These are phyloP conservation scores for Exophiala sp. DNA, from an alignment of 2,329 filamentous ascomycete genomes.

Conservation along the genomic window DNA sequence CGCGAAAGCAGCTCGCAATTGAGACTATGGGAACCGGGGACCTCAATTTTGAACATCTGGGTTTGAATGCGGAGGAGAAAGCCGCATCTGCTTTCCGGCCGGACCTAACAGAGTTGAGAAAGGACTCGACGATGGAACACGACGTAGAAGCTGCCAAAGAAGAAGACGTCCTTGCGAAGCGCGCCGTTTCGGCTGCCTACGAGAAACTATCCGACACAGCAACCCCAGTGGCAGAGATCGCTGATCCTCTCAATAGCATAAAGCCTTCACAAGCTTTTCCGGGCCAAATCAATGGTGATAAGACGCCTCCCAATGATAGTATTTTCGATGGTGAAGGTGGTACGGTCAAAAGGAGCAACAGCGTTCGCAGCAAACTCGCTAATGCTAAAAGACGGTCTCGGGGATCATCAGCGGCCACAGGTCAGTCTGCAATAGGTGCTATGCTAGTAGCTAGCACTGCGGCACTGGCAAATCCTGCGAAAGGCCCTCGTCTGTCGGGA, in stretches of 20 bases:
- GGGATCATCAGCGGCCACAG: slow-evolving; percentile 72
- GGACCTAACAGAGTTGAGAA: slow-evolving; percentile 34
- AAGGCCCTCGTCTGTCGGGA: slow-evolving; percentile 74
- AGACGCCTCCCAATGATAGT: slow-evolving; percentile 64
- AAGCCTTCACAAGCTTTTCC: slow-evolving; percentile 26
- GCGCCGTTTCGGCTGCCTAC: slow-evolving; percentile 61
- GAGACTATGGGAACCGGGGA: slow-evolving; percentile 88
- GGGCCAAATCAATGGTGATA: slow-evolving; percentile 49
- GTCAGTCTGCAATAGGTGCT: slow-evolving; percentile 63
- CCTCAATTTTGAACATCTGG: slow-evolving; percentile 82
- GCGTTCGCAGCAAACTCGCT: slow-evolving; percentile 63
- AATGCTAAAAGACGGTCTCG: slow-evolving; percentile 67
- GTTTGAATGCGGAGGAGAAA: slow-evolving; percentile 51
- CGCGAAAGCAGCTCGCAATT: slow-evolving; percentile 69
- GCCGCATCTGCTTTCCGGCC: slow-evolving; percentile 35
- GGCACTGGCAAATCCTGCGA: slow-evolving; percentile 63
- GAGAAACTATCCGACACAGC: slow-evolving; percentile 44
- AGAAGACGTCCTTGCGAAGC: slow-evolving; percentile 57
- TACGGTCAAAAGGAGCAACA: slow-evolving; percentile 60
- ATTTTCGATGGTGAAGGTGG: slow-evolving; percentile 60
- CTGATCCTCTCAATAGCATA: slow-evolving; percentile 35
- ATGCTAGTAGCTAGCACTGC: slow-evolving; percentile 67
- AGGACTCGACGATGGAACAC: slow-evolving; percentile 37
- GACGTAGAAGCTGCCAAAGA: slow-evolving; percentile 55
- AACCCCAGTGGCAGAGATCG: slow-evolving; percentile 35